Base-by-base conservation (phyloP, 2,329 filamentous ascomycete species). In the Microcyclospora tardicrescens region DNA sequence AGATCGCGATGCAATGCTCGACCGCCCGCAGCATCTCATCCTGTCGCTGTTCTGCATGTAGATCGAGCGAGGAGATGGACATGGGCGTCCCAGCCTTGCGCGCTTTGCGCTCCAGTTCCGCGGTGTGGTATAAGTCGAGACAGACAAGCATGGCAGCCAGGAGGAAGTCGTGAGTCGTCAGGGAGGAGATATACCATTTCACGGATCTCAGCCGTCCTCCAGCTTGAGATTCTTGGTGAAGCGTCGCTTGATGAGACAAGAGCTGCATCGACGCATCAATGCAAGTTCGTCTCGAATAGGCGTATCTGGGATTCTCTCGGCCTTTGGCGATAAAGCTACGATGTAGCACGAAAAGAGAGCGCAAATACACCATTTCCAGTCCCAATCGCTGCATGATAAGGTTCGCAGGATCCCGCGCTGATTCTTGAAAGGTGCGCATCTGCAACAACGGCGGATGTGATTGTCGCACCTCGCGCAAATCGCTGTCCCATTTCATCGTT, bases 311-410 rank as follows among this genome's bases (percentile, higher is more conserved):
- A 50, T 89, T 91, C 42, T 82, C 75, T 35, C 82, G 71, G 5
- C 86, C 83, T 42, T 79, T 75, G n/a, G 75, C 69, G 41, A 94
- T 72, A 58, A 91, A 95, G 46, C 86, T 86, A 36, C 86, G 75
- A 59, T 98, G 91, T 30, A 98, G 72, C 15, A 94, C 74, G 52
- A 85, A 93, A 51, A 93, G 72, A 13, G 86, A 82, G 62, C 93
- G 94, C 46, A 93, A 78, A 55, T 86, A 93, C 5, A 95, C 64
- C 36, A 91, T 79, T 44, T 91, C 84, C 27, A 95, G 66, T 40
- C 81, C 82, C 56, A 86, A 87, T 19, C 87, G 78, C 37, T 87
- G 81, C 65, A 93, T 81, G 41, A 95, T 73, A 27, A 79, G 53
- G 15, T 70, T 71, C 2, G 72, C 67, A 1, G 75, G 79, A 43